Conservation (phyloP, 2,329 filamentous ascomycete genomes). For the Venturia effusa region DNA sequence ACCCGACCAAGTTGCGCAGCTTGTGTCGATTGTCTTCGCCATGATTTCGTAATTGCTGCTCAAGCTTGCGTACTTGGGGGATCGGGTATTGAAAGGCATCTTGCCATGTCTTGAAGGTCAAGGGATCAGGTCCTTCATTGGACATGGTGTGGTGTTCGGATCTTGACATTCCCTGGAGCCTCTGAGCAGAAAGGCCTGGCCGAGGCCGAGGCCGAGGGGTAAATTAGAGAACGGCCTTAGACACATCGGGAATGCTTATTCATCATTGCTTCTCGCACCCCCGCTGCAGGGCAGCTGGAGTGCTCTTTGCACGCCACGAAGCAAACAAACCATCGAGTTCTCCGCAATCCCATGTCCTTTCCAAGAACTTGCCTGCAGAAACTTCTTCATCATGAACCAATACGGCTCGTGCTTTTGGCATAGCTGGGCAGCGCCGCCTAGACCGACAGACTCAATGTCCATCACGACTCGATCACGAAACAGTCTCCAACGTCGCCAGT, state of each 20-base stretch:
- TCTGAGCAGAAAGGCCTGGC: not conserved
- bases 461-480: not conserved
- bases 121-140: conserved; percentile 45
- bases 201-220: too few species aligned
- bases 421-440: too few species aligned
- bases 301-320: too few species aligned
- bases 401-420: too few species aligned
- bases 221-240: not conserved
- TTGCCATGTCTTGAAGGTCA: conserved; percentile 49
- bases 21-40: conserved; percentile 55
- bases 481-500: not conserved
- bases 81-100: conserved; percentile 58
- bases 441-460: too few species aligned
- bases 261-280: too few species aligned
- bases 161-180: not conserved
- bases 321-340: too few species aligned
- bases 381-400: too few species aligned
- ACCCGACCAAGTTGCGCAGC: conserved; percentile 56
- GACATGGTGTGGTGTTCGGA: conserved; percentile 30
- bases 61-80: conserved; percentile 50
- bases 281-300: too few species aligned
- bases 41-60: conserved; percentile 52
- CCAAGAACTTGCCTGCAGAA: too few species aligned
- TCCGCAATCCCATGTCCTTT: too few species aligned
- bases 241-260: too few species aligned